Percentiles rank a stretch among this genome's conserved stretches.
These are phyloP conservation scores for Eucalyptus sp. DNA, from an alignment of 345 rosid species.

Conservation along the genomic window DNA sequence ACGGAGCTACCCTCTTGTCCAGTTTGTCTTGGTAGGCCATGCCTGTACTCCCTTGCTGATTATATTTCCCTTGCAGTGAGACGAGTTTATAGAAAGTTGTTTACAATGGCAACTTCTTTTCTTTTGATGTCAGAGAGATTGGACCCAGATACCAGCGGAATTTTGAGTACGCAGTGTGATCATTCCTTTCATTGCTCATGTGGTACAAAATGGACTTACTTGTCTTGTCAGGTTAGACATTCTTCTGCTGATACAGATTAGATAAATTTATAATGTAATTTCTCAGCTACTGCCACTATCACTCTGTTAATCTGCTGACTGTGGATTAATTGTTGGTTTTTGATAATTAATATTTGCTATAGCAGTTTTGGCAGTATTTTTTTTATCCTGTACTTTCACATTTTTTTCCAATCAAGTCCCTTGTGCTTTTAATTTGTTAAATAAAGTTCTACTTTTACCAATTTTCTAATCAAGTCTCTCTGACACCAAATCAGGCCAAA, in stretches of 20 bases:
- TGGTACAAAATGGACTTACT: slow-evolving; percentile 83
- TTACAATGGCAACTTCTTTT: background rate
- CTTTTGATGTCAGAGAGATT: slow-evolving; percentile 45
- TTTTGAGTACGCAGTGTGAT: slow-evolving; percentile 69
- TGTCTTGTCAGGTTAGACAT: slow-evolving; percentile 70
- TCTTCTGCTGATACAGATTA: background rate
- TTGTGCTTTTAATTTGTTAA: background rate
- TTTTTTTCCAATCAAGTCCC: background rate
- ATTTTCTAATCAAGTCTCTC: background rate
- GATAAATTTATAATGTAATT: background rate
- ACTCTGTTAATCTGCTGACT: background rate
- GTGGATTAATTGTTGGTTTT: background rate
- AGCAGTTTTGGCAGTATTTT: too few species aligned
- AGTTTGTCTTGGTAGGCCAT: slow-evolving; percentile 70
- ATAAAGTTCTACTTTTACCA: background rate
- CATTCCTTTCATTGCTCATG: slow-evolving; percentile 90
- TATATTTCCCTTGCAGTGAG: background rate
- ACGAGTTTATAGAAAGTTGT: background rate
- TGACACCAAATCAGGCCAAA: background rate
- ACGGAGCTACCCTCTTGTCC: slow-evolving; percentile 88
- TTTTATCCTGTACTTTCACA: fast-evolving
- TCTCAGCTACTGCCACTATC: background rate
- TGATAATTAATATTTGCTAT: too few species aligned
- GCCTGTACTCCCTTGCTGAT: background rate
- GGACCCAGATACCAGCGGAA: slow-evolving; percentile 86